phyloP scores from a whole-genome alignment of 1,284 basidiomycete genomes.

The Fomitopsis betulina region DNA sequence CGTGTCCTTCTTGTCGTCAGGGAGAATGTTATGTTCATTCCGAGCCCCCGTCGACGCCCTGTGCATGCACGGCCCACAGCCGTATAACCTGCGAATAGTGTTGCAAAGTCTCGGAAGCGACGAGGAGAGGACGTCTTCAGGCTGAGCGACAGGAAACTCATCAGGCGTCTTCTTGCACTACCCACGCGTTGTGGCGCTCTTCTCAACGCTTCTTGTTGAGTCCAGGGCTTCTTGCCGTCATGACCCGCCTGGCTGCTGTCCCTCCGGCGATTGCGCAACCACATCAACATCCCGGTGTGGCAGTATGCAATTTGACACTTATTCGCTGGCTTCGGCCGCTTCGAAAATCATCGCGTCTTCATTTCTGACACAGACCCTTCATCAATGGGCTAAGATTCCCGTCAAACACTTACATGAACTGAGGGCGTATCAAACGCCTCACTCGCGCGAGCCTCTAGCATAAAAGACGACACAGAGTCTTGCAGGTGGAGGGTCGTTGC shows the following conservation, averaged over 20 bases:
- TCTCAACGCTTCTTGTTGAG: background rate
- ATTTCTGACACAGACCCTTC: background rate
- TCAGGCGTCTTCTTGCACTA: background rate
- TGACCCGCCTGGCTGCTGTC: background rate
- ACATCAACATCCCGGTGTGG: background rate
- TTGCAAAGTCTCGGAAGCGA: background rate
- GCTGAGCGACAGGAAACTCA: background rate
- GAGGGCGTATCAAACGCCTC: too few species aligned
- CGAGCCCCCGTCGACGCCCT: background rate
- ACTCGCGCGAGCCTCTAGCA: too few species aligned
- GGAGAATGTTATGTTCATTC: background rate
- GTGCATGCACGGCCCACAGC: background rate
- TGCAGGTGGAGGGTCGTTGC: too few species aligned
- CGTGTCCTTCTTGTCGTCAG: background rate
- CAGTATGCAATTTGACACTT: background rate
- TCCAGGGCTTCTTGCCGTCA: background rate
- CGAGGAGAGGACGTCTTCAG: background rate
- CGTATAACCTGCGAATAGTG: too few species aligned
- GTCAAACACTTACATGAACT: too few species aligned
- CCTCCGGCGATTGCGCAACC: background rate
- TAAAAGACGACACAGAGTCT: too few species aligned
- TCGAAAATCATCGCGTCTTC: background rate
- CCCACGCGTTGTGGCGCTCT: slow-evolving; percentile 1
- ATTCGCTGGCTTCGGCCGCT: background rate
- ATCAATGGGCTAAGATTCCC: too few species aligned